phyloP scores from a whole-genome alignment of 2,329 filamentous ascomycete genomes.

The Paraconiothyrium brasiliense region DNA sequence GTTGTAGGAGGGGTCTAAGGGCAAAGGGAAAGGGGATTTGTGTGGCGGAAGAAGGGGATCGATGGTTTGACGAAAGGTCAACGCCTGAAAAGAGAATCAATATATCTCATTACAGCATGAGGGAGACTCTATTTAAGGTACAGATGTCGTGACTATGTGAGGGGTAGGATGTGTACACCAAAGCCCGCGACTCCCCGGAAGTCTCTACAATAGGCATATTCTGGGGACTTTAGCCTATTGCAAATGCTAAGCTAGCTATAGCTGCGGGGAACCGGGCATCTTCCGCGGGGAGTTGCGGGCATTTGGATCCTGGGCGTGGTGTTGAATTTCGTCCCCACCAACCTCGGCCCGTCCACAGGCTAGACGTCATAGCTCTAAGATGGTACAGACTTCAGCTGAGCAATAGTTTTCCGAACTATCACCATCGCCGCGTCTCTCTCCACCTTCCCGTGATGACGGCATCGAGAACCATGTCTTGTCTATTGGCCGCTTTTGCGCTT shows the following conservation, averaged over 20 bases:
- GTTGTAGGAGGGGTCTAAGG: too few relatives aligned
- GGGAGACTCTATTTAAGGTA: too few relatives aligned
- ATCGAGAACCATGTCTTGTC: conserved; percentile 28
- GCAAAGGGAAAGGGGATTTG: too few relatives aligned
- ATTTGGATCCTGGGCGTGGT: background rate
- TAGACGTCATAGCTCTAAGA: conserved; percentile 28
- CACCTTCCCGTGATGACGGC: conserved; percentile 34
- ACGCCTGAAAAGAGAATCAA: too few relatives aligned
- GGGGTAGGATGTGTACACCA: background rate
- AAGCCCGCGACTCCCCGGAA: background rate
- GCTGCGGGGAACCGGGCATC: background rate
- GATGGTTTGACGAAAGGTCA: too few relatives aligned
- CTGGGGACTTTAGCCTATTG: background rate
- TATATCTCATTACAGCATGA: too few relatives aligned
- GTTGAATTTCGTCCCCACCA: background rate
- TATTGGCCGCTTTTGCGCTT: too few relatives aligned
- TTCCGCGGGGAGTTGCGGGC: background rate
- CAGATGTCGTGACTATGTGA: background rate
- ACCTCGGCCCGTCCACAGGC: background rate
- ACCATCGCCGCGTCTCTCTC: conserved; percentile 1
- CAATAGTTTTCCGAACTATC: conserved; percentile 16
- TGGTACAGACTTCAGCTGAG: conserved; percentile 17
- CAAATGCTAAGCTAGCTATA: background rate
- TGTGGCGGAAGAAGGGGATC: too few relatives aligned
- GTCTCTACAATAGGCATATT: too few relatives aligned